Conservation (phyloP, 371 early-diverging fungal genomes). For the Mortierella sp. region DNA sequence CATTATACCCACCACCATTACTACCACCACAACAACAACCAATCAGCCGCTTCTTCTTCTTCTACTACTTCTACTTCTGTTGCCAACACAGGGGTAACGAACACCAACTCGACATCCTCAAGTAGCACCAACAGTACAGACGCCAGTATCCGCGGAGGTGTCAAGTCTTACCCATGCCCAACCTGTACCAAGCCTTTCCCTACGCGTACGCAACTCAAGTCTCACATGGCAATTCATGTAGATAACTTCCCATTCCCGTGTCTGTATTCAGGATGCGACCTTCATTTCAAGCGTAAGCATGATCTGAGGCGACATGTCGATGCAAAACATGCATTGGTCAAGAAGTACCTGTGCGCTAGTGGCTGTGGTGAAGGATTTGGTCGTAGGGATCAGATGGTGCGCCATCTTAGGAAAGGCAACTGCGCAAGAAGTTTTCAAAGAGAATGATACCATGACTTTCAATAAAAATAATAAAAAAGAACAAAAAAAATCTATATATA, state of each 20-base stretch:
- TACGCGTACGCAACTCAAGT: slow-evolving; percentile 53
- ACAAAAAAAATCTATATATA: background rate
- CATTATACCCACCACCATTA: slow-evolving; percentile 20
- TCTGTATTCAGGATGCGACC: slow-evolving; percentile 39
- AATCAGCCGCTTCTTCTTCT: slow-evolving; percentile 8
- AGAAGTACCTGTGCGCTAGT: slow-evolving; percentile 51
- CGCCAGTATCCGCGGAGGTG: slow-evolving; percentile 5
- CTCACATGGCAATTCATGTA: slow-evolving; percentile 53
- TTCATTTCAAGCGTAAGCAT: slow-evolving; percentile 55
- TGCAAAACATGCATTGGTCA: slow-evolving; percentile 54
- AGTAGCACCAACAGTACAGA: background rate
- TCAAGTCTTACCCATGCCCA: slow-evolving; percentile 45
- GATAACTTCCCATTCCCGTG: slow-evolving; percentile 54
- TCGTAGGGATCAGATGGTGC: slow-evolving; percentile 50
- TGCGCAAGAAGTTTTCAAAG: slow-evolving; percentile 14
- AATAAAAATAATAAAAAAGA: background rate
- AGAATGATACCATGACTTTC: background rate
- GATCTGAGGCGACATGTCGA: slow-evolving; percentile 56
- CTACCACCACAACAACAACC: background rate
- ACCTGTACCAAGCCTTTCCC: slow-evolving; percentile 52
- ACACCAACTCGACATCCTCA: background rate
- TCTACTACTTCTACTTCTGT: background rate
- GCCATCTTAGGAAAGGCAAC: slow-evolving; percentile 42
- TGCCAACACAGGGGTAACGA: no score
- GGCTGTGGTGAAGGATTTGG: slow-evolving; percentile 56